phyloP scores from a whole-genome alignment of 2,329 filamentous ascomycete species.

The Zymoseptoria tritici region DNA sequence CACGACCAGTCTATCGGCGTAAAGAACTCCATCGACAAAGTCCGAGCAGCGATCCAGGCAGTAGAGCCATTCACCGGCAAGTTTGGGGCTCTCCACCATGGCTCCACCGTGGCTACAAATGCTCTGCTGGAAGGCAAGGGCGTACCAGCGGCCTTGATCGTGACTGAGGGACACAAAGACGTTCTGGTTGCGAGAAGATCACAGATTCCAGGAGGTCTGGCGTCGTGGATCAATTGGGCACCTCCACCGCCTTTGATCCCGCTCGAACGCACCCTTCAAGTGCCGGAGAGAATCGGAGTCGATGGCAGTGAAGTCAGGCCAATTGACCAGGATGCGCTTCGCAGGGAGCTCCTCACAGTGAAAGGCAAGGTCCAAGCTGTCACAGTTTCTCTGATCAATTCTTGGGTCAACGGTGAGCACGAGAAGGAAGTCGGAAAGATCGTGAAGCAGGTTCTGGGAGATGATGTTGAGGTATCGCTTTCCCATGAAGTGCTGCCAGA shows the following conservation, averaged over 20 bases:
- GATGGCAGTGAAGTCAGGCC: constrained; percentile 19
- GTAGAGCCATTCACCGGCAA: constrained; percentile 21
- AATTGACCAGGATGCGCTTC: constrained; percentile 18
- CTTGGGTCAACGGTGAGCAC: constrained; percentile 22
- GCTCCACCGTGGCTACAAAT: constrained; percentile 22
- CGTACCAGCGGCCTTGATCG: constrained; percentile 21
- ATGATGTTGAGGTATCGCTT: constrained; percentile 20
- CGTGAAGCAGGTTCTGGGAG: constrained; percentile 20
- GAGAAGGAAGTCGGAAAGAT: constrained; percentile 20
- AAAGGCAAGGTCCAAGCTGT: constrained; percentile 24
- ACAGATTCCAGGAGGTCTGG: constrained; percentile 23
- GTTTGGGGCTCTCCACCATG: constrained; percentile 22
- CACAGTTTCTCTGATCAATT: constrained; percentile 21
- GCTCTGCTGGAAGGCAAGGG: constrained; percentile 22
- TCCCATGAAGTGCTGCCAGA: constrained; percentile 22
- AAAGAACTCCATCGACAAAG: constrained; percentile 22
- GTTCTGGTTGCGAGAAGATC: constrained; percentile 20
- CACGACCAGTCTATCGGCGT: constrained; percentile 23
- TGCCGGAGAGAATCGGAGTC: constrained; percentile 20
- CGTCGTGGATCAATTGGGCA: constrained; percentile 22
- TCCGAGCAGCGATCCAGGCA: constrained; percentile 17
- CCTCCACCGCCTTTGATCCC: constrained; percentile 22
- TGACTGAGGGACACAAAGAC: constrained; percentile 24
- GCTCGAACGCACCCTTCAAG: constrained; percentile 20
- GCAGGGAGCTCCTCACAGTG: constrained; percentile 19